Evolutionary conservation across 2,329 filamentous ascomycete species (phyloP).

Genomic region (Neofusicoccum sp.): DNA sequence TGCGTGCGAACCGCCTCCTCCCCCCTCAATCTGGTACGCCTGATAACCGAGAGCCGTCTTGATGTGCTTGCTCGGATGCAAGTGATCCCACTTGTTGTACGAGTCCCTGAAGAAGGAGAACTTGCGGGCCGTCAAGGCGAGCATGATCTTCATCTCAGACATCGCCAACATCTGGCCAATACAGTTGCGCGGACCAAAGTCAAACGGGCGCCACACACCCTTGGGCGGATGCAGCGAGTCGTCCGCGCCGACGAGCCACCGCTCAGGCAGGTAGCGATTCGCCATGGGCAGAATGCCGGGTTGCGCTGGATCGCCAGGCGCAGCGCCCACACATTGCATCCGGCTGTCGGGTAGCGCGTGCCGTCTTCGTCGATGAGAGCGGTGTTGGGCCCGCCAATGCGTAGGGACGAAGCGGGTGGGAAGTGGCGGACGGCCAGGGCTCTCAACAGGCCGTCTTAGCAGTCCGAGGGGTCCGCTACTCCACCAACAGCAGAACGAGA

Average conservation of each 20-base stretch:
- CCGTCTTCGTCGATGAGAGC: no score
- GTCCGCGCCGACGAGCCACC: conserved; percentile 21
- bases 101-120: conserved; percentile 21
- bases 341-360: conserved; percentile 23
- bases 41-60: conserved; percentile 22
- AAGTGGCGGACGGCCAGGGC: conserved; percentile 36
- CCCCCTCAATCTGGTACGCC: conserved; percentile 24
- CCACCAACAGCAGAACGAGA: no score
- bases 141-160: conserved; percentile 36
- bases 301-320: conserved; percentile 26
- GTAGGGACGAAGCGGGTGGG: conserved; percentile 26
- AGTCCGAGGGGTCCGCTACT: no score
- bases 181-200: conserved; percentile 41
- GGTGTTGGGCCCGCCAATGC: no score
- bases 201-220: conserved; percentile 40
- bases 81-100: conserved; percentile 24
- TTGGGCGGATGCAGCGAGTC: conserved; percentile 22
- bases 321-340: conserved; percentile 20
- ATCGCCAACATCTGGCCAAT: conserved; percentile 42
- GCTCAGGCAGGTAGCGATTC: conserved; percentile 30
- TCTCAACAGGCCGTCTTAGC: no score
- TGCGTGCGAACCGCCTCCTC: conserved; percentile 22
- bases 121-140: conserved; percentile 27
- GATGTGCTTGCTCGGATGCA: conserved; percentile 17
- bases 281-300: conserved; percentile 27